Base-by-base conservation (phyloP, 2,329 filamentous ascomycete species). In the Aspergillus japonicus region DNA sequence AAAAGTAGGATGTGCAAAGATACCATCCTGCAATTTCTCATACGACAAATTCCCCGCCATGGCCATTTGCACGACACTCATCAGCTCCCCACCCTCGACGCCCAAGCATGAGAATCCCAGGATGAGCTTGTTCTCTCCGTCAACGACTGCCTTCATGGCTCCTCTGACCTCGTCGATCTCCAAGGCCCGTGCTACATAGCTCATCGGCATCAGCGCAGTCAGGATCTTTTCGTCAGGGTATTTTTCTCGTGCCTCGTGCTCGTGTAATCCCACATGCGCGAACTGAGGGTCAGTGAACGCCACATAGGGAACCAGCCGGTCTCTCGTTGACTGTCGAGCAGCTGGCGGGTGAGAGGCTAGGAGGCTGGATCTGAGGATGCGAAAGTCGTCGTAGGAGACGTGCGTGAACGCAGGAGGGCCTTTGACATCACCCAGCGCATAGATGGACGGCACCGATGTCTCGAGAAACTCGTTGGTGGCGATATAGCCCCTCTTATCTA, bases 201-300 rank as follows among this genome's bases (percentile, higher is more conserved):
- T 50, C 42, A 60, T 57, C 2, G 54, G 49, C 58, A 60, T 57
- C 49, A 24, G 48, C 24, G 55, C 55, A 4, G 55, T 57, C 19
- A 51, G 24, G 23, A 57, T 47, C 16, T 21, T 57, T n/a, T 24
- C n/a, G 11, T 16, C 29, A 1, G 58, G 54, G 7, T 49, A 54
- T 19, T 14, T 42, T 12, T 60, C 31, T 7, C 58, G 50, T 21
- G 58, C 58, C 24, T 60, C 58, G 23, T 33, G 24, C 47, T 60
- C 53, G n/a, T 60, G 58, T 23, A 60, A 8, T 12, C 54, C 58
- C 23, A 60, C 42, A 6, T 60, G 58, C 6, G 39, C 58, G 6
- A 60, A 52, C 19, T 60, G 58, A 7, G 58, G 58, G 24, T 60
- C 58, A 16, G 58, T 54, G 14, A 57, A 60, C 8, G 50, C 58